phyloP scores from a whole-genome alignment of 2,329 filamentous ascomycete species.

The Apiospora arundinis region DNA sequence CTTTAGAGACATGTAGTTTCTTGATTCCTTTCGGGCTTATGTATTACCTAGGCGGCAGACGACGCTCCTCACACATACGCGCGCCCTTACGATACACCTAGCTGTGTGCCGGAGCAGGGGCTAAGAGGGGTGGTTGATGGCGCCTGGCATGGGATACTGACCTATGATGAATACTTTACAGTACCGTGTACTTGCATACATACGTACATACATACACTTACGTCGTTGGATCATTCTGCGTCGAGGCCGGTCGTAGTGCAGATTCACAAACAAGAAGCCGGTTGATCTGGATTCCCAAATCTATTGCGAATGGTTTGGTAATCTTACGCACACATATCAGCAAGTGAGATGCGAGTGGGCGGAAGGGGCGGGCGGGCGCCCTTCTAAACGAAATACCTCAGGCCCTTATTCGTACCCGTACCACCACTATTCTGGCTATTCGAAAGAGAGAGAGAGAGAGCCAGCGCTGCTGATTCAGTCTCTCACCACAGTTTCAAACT shows the following conservation, averaged over 20 bases:
- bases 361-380: not conserved
- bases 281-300: conserved; percentile 14
- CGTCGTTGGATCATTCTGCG: not conserved
- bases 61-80: not conserved
- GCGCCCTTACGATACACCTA: not conserved
- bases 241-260: not conserved
- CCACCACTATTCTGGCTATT: not conserved
- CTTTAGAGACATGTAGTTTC: not conserved
- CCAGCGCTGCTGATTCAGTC: conserved; percentile 16
- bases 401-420: not conserved
- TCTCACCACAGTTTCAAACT: conserved; percentile 14
- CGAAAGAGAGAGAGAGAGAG: not conserved
- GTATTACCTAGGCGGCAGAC: not conserved
- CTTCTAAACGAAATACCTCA: not conserved
- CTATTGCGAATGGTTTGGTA: conserved; percentile 11
- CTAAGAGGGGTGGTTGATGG: not conserved
- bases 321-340: conserved; percentile 3
- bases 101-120: not conserved
- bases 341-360: not conserved
- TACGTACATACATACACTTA: not conserved
- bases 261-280: conserved; percentile 5
- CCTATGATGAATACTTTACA: not conserved
- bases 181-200: not conserved
- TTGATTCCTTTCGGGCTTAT: not conserved
- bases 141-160: not conserved